Conservation (phyloP, 345 rosid genomes). For the Eutrema japonicum region DNA sequence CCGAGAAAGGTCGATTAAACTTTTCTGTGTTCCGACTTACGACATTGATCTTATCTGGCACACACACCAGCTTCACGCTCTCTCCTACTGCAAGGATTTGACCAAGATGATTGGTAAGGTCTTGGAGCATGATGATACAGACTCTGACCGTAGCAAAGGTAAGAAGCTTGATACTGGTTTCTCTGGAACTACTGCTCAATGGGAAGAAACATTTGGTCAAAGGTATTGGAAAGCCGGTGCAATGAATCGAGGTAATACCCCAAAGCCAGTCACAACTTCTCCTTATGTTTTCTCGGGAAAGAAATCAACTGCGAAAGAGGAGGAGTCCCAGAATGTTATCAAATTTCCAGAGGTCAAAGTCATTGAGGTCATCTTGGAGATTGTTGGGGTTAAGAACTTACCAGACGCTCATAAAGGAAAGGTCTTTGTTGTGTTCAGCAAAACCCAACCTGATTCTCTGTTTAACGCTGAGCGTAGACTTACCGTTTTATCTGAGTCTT, state of each 20-base stretch:
- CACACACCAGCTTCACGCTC: constrained; percentile 90
- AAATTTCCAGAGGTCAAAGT: constrained; percentile 58
- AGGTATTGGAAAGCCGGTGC: constrained; percentile 97
- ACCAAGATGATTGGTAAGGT: constrained; percentile 63
- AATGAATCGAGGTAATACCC: constrained; percentile 77
- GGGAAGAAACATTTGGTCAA: constrained; percentile 82
- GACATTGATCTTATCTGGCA: constrained; percentile 99
- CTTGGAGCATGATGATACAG: constrained; percentile 91
- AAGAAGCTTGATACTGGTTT: constrained; percentile 87
- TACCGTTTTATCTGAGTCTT: constrained; percentile 60
- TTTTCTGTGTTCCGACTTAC: constrained; percentile 93
- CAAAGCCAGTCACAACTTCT: constrained; percentile 60
- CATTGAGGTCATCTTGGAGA: constrained; percentile 65
- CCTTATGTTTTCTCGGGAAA: constrained; percentile 49
- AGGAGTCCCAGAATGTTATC: constrained; percentile 46
- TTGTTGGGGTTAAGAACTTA: constrained; percentile 72
- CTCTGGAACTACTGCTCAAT: constrained; percentile 81
- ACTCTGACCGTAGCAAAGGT: constrained; percentile 88
- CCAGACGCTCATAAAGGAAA: constrained; percentile 67
- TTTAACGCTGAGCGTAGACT: constrained; percentile 63
- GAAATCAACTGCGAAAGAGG: constrained; percentile 48
- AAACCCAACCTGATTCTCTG: constrained; percentile 69
- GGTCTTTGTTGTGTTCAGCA: constrained; percentile 63
- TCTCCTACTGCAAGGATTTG: constrained; percentile 73
- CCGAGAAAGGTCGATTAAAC: constrained; percentile 63